Base-by-base conservation (phyloP, 129 eudicot genomes). In the Silybum marianum region DNA sequence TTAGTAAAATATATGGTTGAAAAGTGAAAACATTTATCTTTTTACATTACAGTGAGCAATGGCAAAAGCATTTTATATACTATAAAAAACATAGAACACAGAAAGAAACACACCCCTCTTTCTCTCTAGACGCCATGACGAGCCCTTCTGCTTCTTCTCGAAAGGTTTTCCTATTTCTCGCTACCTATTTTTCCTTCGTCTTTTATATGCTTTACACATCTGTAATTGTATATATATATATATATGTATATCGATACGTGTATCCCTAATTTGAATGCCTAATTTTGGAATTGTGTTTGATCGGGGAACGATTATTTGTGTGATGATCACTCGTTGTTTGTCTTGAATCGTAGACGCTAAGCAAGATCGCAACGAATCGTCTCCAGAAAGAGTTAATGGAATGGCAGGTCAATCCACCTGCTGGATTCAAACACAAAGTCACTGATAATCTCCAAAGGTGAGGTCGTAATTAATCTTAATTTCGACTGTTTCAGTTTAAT, bases 371-470 rank as follows among this genome's bases (percentile, higher is more conserved):
- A 3, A 76, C 88, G 39, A 89, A 90, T 86, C 87, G 97, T 81
- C 90, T 93, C 65, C 97, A 93, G 84, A 93, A 93, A 77, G 97
- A 93, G 89, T 84, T 93, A 18, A 77, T 84, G 84, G 97, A 93
- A 74, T 93, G 97, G 97, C 97, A 93, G 84, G 86, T 84, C 1
- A 93, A 90, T 80, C 97, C 97, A 9, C 97, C 97, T 23, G 66
- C 89, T 60, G 97, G 97, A 40, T 90, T 93, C 72, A 88, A 89
- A 65, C 97, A 90, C 80, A 93, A 89, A 84, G 93, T 93, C 22
- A 85, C 97, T 46, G 97, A 93, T 89, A 87, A 93, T 87, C 92
- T 93, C 63, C 97, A 93, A 77, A 87, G 97, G 97, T 90, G 38
- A 34, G 28, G 34, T 19, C 26, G n/a, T 71, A 16, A 9, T 68